Percentiles rank a stretch among this genome's conserved stretches.
phyloP scores from a whole-genome alignment of 441 rosid species.

The Rhodomyrtus psidioides region DNA sequence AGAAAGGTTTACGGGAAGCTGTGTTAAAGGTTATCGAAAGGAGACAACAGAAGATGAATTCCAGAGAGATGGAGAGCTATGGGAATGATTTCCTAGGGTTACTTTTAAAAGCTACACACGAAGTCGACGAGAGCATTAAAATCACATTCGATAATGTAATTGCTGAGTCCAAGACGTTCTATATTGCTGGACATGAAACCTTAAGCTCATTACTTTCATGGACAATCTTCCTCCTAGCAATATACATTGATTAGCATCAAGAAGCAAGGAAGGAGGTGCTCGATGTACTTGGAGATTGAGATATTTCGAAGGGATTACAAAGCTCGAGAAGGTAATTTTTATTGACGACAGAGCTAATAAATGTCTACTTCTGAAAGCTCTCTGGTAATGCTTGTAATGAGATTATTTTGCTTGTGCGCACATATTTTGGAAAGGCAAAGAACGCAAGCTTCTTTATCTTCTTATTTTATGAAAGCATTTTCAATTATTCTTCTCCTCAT shows the following conservation, averaged over 20 bases:
- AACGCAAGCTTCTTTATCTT: not conserved
- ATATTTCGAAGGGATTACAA: conserved; percentile 15
- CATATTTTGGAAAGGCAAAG: not conserved
- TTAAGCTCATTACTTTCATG: conserved; percentile 25
- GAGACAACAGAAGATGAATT: conserved; percentile 21
- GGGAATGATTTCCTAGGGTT: conserved; percentile 23
- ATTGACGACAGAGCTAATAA: not conserved
- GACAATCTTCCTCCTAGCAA: conserved; percentile 28
- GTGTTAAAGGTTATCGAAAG: conserved; percentile 24
- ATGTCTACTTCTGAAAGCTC: not conserved
- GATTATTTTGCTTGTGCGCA: not conserved
- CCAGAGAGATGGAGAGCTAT: conserved; percentile 5
- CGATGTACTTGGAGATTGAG: conserved; percentile 16
- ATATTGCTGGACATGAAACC: conserved; percentile 32
- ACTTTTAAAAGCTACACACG: conserved; percentile 15
- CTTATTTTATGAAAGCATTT: not conserved
- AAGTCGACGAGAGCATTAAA: conserved; percentile 9
- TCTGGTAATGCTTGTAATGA: not conserved
- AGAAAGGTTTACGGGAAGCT: conserved; percentile 16
- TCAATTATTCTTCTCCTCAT: not conserved
- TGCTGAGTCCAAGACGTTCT: conserved; percentile 36
- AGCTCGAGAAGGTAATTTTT: conserved; percentile 17
- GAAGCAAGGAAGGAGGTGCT: conserved; percentile 28
- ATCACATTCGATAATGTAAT: conserved; percentile 22
- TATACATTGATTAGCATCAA: conserved; percentile 36